Evolutionary conservation across 2,329 filamentous ascomycete genomes (phyloP).

Genomic region (Colletotrichum graminicola): DNA sequence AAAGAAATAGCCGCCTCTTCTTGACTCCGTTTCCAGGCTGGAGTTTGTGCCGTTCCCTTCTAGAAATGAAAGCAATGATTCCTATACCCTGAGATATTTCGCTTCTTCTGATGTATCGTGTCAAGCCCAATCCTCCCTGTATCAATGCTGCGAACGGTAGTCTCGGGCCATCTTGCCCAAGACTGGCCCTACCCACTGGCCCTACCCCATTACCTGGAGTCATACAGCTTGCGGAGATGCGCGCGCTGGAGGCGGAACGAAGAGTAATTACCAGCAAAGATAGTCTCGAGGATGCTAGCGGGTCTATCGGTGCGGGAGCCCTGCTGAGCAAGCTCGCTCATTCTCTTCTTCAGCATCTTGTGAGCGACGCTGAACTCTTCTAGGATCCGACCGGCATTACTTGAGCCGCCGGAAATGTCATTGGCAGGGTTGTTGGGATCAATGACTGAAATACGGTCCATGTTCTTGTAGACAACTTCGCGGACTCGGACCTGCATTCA

Average conservation of each 20-base stretch:
- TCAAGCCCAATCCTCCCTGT: conserved; percentile 2
- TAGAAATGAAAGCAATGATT: conserved; percentile 29
- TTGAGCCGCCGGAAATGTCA: conserved; percentile 90
- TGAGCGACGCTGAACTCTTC: conserved; percentile 77
- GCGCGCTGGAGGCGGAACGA: conserved; percentile 78
- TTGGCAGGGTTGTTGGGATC: conserved; percentile 89
- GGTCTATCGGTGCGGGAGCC: conserved; percentile 45
- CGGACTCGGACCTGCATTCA: conserved; percentile 11
- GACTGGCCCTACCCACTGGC: conserved; percentile 5
- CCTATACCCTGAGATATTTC: conserved; percentile 18
- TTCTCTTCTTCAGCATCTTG: conserved; percentile 66
- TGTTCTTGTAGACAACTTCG: conserved; percentile 67
- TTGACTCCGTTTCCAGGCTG: conserved; percentile 37
- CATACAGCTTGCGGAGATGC: conserved; percentile 68
- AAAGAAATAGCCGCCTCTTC: conserved; percentile 39
- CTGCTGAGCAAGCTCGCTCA: conserved; percentile 62
- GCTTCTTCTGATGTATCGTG: conserved; percentile 7
- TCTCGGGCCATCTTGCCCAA: conserved; percentile 4
- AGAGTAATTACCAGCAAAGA: conserved; percentile 84
- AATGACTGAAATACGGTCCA: conserved; percentile 83
- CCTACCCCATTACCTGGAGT: conserved; percentile 40
- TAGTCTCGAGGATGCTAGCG: conserved; percentile 75
- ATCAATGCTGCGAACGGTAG: background rate
- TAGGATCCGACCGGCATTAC: conserved; percentile 75
- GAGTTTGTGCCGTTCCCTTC: conserved; percentile 7